phyloP scores from a whole-genome alignment of 2,329 filamentous ascomycete species.

The Colletotrichum kahawae region DNA sequence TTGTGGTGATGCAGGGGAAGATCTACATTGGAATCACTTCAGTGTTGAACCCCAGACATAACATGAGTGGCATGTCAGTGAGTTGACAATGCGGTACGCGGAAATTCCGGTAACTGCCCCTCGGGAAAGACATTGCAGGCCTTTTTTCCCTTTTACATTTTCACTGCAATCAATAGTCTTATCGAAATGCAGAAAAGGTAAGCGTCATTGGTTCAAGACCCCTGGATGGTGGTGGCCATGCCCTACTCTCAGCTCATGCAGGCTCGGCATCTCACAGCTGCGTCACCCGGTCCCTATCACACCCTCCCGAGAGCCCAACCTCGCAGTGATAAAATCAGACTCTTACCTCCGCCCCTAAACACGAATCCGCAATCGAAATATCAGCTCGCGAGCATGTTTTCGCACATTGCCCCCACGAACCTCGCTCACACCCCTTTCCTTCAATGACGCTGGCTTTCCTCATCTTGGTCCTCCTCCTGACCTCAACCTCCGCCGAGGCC shows the following conservation, averaged over 20 bases:
- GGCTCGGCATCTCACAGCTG: background rate
- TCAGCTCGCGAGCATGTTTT: background rate
- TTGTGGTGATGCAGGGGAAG: background rate
- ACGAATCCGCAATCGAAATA: background rate
- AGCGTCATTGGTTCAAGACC: background rate
- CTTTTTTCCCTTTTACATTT: background rate
- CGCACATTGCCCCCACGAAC: background rate
- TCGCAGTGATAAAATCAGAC: background rate
- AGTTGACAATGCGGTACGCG: background rate
- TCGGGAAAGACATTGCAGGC: no score
- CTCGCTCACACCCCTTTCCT: background rate
- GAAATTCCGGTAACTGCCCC: background rate
- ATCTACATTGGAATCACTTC: background rate
- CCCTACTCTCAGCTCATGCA: constrained; percentile 14
- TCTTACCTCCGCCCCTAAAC: background rate
- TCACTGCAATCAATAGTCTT: background rate
- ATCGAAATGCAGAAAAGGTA: background rate
- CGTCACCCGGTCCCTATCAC: background rate
- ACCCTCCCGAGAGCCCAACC: background rate
- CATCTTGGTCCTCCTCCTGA: background rate
- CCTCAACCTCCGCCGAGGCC: background rate
- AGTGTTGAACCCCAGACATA: background rate
- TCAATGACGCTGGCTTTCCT: background rate
- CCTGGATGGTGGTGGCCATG: constrained; percentile 3
- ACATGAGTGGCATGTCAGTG: background rate